phyloP scores from a whole-genome alignment of 163 green algal genomes.

The Scenedesmus sp. region DNA sequence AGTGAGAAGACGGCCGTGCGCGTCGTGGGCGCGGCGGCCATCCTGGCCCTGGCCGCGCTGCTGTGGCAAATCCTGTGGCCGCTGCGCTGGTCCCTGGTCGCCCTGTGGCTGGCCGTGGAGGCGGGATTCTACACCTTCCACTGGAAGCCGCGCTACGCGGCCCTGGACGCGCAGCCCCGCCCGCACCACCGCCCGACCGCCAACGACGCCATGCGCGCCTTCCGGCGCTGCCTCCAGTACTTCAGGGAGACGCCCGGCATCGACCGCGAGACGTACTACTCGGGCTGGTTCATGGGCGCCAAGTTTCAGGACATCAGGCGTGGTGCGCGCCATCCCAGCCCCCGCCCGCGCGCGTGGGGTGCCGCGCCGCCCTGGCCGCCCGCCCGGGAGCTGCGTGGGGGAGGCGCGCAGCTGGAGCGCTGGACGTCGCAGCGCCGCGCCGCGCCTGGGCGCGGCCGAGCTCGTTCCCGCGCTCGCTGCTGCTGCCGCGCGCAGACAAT shows the following conservation, averaged over 20 bases:
- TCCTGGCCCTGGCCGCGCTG: not conserved
- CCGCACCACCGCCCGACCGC: slow-evolving; percentile 3
- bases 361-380: not conserved
- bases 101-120: slow-evolving; percentile 26
- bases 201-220: slow-evolving; percentile 28
- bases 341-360: not conserved
- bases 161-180: slow-evolving; percentile 18
- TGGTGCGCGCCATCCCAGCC: slow-evolving; percentile 5
- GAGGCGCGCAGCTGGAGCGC: not conserved
- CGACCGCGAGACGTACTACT: slow-evolving; percentile 26
- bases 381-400: not conserved
- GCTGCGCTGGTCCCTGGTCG: slow-evolving; percentile 18
- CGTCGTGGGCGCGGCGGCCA: not conserved
- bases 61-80: slow-evolving; percentile 31
- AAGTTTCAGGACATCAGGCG: slow-evolving; percentile 23
- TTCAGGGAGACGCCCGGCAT: not conserved
- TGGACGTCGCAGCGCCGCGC: not conserved
- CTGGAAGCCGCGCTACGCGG: slow-evolving; percentile 24
- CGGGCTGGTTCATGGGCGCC: slow-evolving; percentile 36
- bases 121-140: slow-evolving; percentile 26
- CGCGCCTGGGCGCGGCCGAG: no score
- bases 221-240: not conserved
- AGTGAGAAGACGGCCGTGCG: slow-evolving; percentile 5
- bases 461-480: not conserved
- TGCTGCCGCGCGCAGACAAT: slow-evolving; percentile 20